Conservation (phyloP, 139 green algal species). For the Haematococcus sp. region DNA sequence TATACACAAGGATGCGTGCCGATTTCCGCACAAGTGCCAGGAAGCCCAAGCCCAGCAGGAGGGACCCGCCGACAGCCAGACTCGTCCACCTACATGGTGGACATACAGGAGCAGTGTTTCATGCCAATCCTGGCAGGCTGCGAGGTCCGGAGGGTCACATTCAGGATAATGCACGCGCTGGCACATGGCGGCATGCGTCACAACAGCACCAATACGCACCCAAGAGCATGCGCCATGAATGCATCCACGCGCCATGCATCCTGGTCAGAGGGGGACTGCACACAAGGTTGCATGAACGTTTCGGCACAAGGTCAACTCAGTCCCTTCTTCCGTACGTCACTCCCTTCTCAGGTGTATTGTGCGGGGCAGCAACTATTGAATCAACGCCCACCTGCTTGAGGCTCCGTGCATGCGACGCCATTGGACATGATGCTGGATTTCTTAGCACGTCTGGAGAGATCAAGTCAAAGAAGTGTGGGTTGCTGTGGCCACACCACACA, state of each 20-base stretch:
- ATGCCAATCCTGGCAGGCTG: background rate
- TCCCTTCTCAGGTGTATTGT: background rate
- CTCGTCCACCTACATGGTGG: background rate
- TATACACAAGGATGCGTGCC: slow-evolving; percentile 3
- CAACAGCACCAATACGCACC: background rate
- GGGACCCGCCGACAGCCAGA: background rate
- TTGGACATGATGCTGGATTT: background rate
- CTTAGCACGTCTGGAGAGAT: background rate
- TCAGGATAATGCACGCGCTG: background rate
- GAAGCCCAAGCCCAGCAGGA: slow-evolving; percentile 24
- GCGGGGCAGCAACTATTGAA: background rate
- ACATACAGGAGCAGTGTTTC: background rate
- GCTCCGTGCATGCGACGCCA: background rate
- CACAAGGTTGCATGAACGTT: no score
- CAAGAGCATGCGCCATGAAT: no score
- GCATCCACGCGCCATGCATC: no score
- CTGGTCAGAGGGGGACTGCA: no score
- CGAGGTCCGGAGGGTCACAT: no score
- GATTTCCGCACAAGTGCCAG: slow-evolving; percentile 8
- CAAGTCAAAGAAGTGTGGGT: background rate
- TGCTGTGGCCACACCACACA: background rate
- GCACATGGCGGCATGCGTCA: background rate
- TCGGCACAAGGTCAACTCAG: no score
- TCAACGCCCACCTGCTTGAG: background rate
- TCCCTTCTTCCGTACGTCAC: no score